Evolutionary conservation across 495 filamentous ascomycete species (phyloP), one percentile per base, ranked within the genome.

Genomic region (Chaetomium fimeti): DNA sequence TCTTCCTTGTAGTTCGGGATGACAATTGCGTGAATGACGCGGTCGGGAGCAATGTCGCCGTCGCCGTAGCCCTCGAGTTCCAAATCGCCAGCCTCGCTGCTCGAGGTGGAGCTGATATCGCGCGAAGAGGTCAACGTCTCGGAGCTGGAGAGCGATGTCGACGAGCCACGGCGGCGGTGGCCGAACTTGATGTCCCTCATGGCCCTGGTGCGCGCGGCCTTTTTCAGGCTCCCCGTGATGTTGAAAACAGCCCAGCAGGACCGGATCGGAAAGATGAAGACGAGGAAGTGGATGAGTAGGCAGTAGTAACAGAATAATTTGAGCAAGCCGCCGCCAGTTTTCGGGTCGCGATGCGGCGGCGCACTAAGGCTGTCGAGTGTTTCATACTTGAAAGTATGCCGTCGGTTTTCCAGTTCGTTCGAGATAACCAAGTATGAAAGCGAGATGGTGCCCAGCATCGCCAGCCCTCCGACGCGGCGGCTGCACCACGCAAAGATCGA

Each of bases 1-100:
- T 89, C 86, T 67, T 90, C 87, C 64, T 85, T 86, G 74, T 90
- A 90, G 67, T 88, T 88, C 16, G 87, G 87, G 12, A 90, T 75
- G 64, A 90, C 79, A 58, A 90, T 87, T 2, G 85, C 85, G 61
- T 88, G 85, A 16, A 88, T 74, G 24, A 87, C 66, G 45, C 70
- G 74, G 51, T 82, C 75, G 27, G 75, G 70, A 0, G 72, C 72
- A 20, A 68, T 74, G 47, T 82, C 76, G 28, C 40, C 63, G 45
- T 81, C 79, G 59, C 66, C 66, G 42, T 70, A 74, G 56, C 76
- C 66, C 43, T 82, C 80, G 40, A 66, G 51, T 49, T 81, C 79
- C 11, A 76, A 65, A 59, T 81, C 79, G 53, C 76, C 80, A 42
- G 76, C 74, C 65, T 82, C 80, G 74, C 79, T 82, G 72, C 73